These are phyloP conservation scores for Albatrellus ellisii DNA, from an alignment of 768 basidiomycete genomes.

Conservation along the genomic window DNA sequence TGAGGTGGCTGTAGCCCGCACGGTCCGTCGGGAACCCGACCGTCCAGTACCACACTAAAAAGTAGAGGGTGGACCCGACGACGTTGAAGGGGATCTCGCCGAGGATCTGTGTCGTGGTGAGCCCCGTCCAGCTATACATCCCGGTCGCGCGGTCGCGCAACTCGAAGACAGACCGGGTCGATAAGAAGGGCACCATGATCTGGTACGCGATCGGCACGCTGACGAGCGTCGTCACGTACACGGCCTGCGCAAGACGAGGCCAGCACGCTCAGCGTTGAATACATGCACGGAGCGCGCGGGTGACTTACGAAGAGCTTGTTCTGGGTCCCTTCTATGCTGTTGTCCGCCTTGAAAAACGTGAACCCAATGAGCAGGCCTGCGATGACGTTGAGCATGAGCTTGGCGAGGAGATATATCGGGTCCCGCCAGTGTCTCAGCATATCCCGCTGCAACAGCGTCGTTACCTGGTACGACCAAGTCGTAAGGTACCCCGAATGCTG, in stretches of 20 bases:
- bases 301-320: constrained; percentile 29
- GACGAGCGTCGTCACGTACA: constrained; percentile 23
- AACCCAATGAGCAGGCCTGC: constrained; percentile 28
- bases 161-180: constrained; percentile 25
- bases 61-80: constrained; percentile 27
- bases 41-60: constrained; percentile 36
- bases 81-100: constrained; percentile 33
- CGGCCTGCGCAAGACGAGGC: no score
- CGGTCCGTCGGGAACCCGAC: constrained; percentile 26
- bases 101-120: constrained; percentile 23
- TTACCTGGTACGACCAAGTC: constrained; percentile 26
- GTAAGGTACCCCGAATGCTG: constrained; percentile 23
- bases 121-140: constrained; percentile 30
- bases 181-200: constrained; percentile 29
- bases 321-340: constrained; percentile 27
- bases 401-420: constrained; percentile 26
- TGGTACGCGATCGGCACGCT: constrained; percentile 27
- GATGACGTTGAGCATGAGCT: constrained; percentile 23
- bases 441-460: constrained; percentile 21
- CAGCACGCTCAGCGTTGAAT: no score
- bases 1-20: constrained; percentile 28
- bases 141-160: constrained; percentile 28
- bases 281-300: no score
- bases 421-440: constrained; percentile 24
- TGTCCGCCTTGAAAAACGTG: constrained; percentile 25